phyloP scores from a whole-genome alignment of 768 basidiomycete species.

The Pleurotus eryngii region DNA sequence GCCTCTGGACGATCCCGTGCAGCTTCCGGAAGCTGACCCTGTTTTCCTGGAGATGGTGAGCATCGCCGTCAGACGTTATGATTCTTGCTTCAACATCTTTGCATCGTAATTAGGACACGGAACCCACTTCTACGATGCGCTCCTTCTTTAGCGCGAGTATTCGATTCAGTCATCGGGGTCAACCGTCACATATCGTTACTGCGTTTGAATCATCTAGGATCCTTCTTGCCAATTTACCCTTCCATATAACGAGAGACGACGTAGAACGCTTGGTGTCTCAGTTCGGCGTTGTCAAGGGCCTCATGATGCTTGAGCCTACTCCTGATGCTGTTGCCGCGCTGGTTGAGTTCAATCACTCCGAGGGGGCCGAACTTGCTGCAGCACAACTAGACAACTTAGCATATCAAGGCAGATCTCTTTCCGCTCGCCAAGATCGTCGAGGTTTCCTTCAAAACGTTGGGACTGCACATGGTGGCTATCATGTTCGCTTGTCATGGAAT shows the following conservation, averaged over 20 bases:
- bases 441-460: conserved; percentile 13
- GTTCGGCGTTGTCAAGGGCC: conserved; percentile 26
- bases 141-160: conserved; percentile 3
- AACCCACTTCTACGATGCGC: conserved; percentile 3
- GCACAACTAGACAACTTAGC: conserved; percentile 27
- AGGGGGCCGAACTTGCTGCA: conserved; percentile 31
- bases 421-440: conserved; percentile 22
- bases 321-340: neutral
- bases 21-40: neutral
- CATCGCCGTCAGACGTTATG: neutral
- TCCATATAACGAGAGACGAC: conserved; percentile 22
- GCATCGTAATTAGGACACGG: neutral
- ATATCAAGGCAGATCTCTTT: conserved; percentile 21
- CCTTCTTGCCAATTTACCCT: conserved; percentile 39
- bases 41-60: conserved; percentile 1
- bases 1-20: neutral
- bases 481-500: conserved; percentile 43
- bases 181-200: conserved; percentile 25
- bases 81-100: neutral
- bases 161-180: neutral
- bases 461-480: conserved; percentile 17
- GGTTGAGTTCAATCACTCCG: conserved; percentile 26
- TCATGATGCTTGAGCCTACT: conserved; percentile 20
- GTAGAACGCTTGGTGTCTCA: conserved; percentile 25
- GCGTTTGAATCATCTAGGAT: conserved; percentile 36